Evolutionary conservation across 2,329 filamentous ascomycete genomes (phyloP).

Genomic region (Xylariomycetidae sp.): DNA sequence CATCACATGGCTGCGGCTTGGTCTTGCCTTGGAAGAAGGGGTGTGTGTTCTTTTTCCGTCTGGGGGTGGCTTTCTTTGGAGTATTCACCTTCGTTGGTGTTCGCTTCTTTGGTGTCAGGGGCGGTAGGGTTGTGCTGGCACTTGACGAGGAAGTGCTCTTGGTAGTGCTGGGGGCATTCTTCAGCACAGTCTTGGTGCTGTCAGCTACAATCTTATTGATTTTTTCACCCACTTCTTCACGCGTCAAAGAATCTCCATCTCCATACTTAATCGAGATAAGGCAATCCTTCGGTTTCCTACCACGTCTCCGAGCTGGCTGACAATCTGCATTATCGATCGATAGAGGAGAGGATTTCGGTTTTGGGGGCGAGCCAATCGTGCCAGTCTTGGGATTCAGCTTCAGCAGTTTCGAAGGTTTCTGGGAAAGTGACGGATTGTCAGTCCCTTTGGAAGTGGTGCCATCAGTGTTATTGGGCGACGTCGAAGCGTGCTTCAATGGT

Average conservation of each 20-base stretch:
- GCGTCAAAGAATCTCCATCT: constrained; percentile 37
- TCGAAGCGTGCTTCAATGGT: too few species aligned
- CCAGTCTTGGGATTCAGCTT: constrained; percentile 57
- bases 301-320: constrained; percentile 23
- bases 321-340: constrained; percentile 5
- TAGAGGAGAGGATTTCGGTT: constrained; percentile 37
- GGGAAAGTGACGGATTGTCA: too few species aligned
- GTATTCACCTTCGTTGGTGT: constrained; percentile 16
- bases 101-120: constrained; percentile 11
- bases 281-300: constrained; percentile 33
- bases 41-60: constrained; percentile 33
- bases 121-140: too few species aligned
- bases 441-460: too few species aligned
- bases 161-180: too few species aligned
- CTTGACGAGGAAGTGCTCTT: too few species aligned
- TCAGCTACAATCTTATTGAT: constrained; percentile 62
- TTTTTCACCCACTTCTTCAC: constrained; percentile 47
- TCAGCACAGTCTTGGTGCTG: too few species aligned
- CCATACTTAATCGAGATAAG: constrained; percentile 60
- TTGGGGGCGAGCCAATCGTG: constrained; percentile 58
- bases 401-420: constrained; percentile 45
- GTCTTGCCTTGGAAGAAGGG: constrained; percentile 65
- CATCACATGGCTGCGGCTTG: constrained; percentile 18
- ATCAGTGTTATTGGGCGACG: too few species aligned
- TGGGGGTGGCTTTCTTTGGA: constrained; percentile 9